These are phyloP conservation scores for Candida smagusa DNA, from an alignment of 1,139 yeast species.

Conservation along the genomic window DNA sequence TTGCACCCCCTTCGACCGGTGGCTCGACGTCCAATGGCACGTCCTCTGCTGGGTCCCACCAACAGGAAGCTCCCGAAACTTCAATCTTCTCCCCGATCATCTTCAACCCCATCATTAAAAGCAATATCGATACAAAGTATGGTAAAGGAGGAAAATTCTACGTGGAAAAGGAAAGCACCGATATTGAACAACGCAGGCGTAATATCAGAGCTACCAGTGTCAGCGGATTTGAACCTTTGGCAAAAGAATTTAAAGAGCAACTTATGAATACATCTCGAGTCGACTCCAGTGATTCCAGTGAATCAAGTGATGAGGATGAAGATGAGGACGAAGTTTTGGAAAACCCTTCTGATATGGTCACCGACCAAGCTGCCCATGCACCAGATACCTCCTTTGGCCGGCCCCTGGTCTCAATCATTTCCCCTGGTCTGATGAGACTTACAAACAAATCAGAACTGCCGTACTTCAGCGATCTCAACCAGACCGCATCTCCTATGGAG, in stretches of 20 bases:
- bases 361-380: not conserved
- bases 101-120: constrained; percentile 75
- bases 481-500: constrained; percentile 19
- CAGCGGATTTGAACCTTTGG: constrained; percentile 26
- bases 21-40: not conserved
- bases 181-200: constrained; percentile 19
- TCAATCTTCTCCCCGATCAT: constrained; percentile 78
- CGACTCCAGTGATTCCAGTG: constrained; percentile 13
- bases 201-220: constrained; percentile 42
- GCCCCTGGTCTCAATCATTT: not conserved
- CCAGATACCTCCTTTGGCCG: not conserved
- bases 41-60: not conserved
- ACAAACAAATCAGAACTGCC: constrained; percentile 7
- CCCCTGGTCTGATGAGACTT: not conserved
- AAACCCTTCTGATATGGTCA: constrained; percentile 5
- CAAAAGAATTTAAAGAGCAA: constrained; percentile 8
- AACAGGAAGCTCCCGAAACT: not conserved
- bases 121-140: constrained; percentile 76
- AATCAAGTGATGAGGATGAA: constrained; percentile 38
- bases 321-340: constrained; percentile 12
- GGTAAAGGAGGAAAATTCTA: constrained; percentile 84
- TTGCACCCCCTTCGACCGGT: constrained; percentile 9
- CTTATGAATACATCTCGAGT: not conserved
- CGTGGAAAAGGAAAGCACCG: constrained; percentile 38
- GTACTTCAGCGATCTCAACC: constrained; percentile 4